A percentile compares a stretch with the other conserved stretches of the same genome.
These are phyloP conservation scores for Phaeosphaeria sp. DNA, from an alignment of 2,329 filamentous ascomycete genomes.

Conservation along the genomic window DNA sequence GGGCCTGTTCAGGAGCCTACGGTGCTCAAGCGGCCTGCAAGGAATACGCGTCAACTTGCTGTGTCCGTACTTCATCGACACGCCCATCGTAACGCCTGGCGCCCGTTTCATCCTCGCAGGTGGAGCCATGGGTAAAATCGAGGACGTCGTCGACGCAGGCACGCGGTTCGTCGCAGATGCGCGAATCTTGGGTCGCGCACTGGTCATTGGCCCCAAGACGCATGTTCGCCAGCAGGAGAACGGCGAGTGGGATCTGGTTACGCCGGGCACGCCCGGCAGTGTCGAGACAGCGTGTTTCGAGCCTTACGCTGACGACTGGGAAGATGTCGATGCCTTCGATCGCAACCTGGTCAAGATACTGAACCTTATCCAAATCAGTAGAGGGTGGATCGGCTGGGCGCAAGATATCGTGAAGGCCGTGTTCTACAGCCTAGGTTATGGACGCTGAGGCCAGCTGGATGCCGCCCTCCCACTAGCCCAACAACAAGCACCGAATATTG, in stretches of 20 bases:
- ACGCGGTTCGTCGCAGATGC: slow-evolving; percentile 68
- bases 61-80: slow-evolving; percentile 71
- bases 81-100: slow-evolving; percentile 60
- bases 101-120: slow-evolving; percentile 64
- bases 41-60: slow-evolving; percentile 70
- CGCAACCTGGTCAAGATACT: slow-evolving; percentile 61
- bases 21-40: slow-evolving; percentile 55
- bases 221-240: slow-evolving; percentile 52
- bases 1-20: slow-evolving; percentile 67
- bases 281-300: slow-evolving; percentile 64
- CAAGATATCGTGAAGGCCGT: slow-evolving; percentile 47
- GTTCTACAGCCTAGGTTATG: slow-evolving; percentile 32
- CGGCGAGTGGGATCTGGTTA: slow-evolving; percentile 39
- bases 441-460: slow-evolving; percentile 5
- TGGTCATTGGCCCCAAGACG: slow-evolving; percentile 65
- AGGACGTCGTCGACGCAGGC: slow-evolving; percentile 69
- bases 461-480: background rate
- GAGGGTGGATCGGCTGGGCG: slow-evolving; percentile 62
- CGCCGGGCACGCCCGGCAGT: slow-evolving; percentile 33
- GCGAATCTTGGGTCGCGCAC: slow-evolving; percentile 61
- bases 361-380: slow-evolving; percentile 57
- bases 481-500: background rate
- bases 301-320: slow-evolving; percentile 65
- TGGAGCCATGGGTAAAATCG: slow-evolving; percentile 58
- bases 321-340: slow-evolving; percentile 63